These are phyloP conservation scores for Phycomyces blakesleeanus DNA, from an alignment of 192 early-diverging fungal species.

Conservation along the genomic window DNA sequence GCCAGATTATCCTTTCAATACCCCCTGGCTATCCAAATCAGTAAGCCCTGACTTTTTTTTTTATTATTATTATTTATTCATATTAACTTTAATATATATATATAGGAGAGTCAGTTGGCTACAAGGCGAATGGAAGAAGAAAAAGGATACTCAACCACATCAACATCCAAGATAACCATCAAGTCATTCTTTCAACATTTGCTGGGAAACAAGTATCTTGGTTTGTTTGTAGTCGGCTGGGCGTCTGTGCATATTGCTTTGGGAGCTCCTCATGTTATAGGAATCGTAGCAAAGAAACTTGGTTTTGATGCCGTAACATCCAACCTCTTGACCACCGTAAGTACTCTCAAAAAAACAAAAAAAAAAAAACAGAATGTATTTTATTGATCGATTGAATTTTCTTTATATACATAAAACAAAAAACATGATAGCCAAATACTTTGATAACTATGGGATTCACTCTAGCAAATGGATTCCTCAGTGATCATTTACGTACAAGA, in stretches of 20 bases:
- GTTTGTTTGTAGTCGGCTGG: slow-evolving; percentile 32
- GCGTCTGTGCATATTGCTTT: slow-evolving; percentile 26
- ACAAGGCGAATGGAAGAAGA: slow-evolving; percentile 7
- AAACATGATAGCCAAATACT: slow-evolving; percentile 30
- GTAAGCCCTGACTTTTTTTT: background rate
- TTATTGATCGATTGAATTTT: too few relatives aligned
- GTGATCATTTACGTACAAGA: slow-evolving; percentile 26
- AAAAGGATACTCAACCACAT: too few relatives aligned
- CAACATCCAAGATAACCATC: background rate
- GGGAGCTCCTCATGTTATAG: slow-evolving; percentile 27
- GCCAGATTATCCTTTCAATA: slow-evolving; percentile 37
- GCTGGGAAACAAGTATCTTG: slow-evolving; percentile 20
- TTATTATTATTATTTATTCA: background rate
- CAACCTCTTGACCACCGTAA: slow-evolving; percentile 35
- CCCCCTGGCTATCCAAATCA: slow-evolving; percentile 26
- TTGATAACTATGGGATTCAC: slow-evolving; percentile 30
- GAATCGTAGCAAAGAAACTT: slow-evolving; percentile 34
- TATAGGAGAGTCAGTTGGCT: background rate
- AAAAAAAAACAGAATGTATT: background rate
- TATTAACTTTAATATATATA: too few relatives aligned
- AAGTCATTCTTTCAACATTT: slow-evolving; percentile 6
- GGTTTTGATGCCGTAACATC: slow-evolving; percentile 34
- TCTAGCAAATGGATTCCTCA: slow-evolving; percentile 31
- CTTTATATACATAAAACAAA: too few relatives aligned
- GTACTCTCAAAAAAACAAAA: background rate